phyloP scores from a whole-genome alignment of 441 rosid species.

The Oxalis stricta region DNA sequence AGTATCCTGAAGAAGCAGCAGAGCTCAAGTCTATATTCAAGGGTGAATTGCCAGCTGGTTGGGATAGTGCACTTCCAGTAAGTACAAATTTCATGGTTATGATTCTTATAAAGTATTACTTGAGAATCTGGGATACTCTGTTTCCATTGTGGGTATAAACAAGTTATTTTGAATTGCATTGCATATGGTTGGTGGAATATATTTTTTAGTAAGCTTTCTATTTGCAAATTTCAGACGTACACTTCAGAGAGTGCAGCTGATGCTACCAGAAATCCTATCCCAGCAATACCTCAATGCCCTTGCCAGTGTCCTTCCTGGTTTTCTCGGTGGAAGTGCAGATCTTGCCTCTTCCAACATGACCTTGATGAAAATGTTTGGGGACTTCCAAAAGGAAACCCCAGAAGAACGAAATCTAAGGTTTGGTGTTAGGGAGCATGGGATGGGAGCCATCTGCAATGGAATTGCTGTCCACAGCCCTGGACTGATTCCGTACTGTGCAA shows the following conservation, averaged over 20 bases:
- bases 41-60: slow-evolving; percentile 84
- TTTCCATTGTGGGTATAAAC: too few species aligned
- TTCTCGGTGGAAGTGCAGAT: slow-evolving; percentile 87
- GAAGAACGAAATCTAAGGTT: slow-evolving; percentile 78
- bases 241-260: slow-evolving; percentile 69
- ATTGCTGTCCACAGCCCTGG: slow-evolving; percentile 76
- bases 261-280: slow-evolving; percentile 76
- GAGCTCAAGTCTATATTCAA: slow-evolving; percentile 68
- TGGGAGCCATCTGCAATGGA: slow-evolving; percentile 85
- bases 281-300: slow-evolving; percentile 74
- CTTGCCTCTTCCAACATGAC: slow-evolving; percentile 96
- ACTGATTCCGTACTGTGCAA: slow-evolving; percentile 73
- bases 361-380: slow-evolving; percentile 65
- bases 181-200: background rate
- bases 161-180: background rate
- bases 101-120: too few species aligned
- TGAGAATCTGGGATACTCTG: background rate
- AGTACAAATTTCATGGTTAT: slow-evolving; percentile 21
- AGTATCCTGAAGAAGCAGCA: slow-evolving; percentile 86
- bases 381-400: slow-evolving; percentile 73
- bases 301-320: slow-evolving; percentile 57
- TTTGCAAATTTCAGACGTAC: slow-evolving; percentile 37
- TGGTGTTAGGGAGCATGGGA: slow-evolving; percentile 84
- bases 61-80: slow-evolving; percentile 98
- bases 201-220: background rate